Evolutionary conservation across 2,329 filamentous ascomycete genomes (phyloP).

Genomic region (Parafenestella ontariensis): DNA sequence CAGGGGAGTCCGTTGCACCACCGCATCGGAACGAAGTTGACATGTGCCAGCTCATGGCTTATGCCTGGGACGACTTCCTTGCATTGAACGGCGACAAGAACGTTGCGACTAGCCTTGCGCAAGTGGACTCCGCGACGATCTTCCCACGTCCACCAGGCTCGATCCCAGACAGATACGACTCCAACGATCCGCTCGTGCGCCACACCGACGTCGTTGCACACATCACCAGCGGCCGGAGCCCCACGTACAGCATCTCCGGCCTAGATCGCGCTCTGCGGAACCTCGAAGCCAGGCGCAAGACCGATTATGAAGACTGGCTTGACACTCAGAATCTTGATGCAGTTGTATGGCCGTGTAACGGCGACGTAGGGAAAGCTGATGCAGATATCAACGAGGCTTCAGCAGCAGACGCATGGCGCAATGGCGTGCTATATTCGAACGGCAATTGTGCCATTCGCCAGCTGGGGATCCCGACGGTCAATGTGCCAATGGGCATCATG

Average conservation of each 20-base stretch:
- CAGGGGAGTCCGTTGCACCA: background rate
- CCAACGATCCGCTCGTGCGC: slow-evolving; percentile 15
- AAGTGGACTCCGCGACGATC: slow-evolving; percentile 41
- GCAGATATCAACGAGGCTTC: slow-evolving; percentile 43
- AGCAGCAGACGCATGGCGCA: slow-evolving; percentile 50
- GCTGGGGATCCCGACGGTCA: slow-evolving; percentile 59
- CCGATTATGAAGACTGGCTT: slow-evolving; percentile 57
- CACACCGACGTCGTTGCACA: slow-evolving; percentile 1
- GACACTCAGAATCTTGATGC: slow-evolving; percentile 47
- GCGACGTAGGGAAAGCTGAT: slow-evolving; percentile 57
- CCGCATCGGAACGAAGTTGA: slow-evolving; percentile 36
- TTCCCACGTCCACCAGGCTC: slow-evolving; percentile 38
- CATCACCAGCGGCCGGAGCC: background rate
- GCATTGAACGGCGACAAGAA: slow-evolving; percentile 46
- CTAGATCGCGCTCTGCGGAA: slow-evolving; percentile 23
- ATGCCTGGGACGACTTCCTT: slow-evolving; percentile 60
- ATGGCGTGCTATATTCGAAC: slow-evolving; percentile 60
- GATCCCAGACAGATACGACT: slow-evolving; percentile 34
- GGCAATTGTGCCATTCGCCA: slow-evolving; percentile 59
- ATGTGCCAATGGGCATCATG: slow-evolving; percentile 59
- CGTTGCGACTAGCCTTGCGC: slow-evolving; percentile 27
- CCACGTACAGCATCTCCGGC: slow-evolving; percentile 36
- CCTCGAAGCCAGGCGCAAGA: slow-evolving; percentile 55
- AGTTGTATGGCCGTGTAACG: slow-evolving; percentile 57
- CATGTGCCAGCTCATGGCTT: slow-evolving; percentile 54